Base-by-base conservation (phyloP, 1,284 basidiomycete species). In the Stygiomarasmius scandens region DNA sequence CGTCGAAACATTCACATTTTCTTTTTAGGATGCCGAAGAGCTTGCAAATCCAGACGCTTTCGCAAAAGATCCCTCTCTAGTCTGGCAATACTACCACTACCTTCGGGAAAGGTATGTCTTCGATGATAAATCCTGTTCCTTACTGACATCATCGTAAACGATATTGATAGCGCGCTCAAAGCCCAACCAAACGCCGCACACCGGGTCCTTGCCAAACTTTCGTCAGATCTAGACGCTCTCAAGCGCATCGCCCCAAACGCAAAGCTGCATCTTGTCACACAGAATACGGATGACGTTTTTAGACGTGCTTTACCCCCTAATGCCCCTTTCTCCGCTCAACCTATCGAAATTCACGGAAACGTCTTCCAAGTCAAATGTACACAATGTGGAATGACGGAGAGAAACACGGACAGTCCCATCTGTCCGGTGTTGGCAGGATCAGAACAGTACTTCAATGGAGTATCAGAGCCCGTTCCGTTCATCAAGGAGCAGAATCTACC, bases 21-120 rank as follows among this genome's bases (percentile, higher is more conserved):
- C 16, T n/a, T 5, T 41, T 41, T 79, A 84, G 63, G 76, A 88
- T 64, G 81, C 83, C 1, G 77, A 78, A 56, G 71, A 70, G 23
- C 73, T 89, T 9, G 85, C 85, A 14, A 86, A 84, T n/a, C 83
- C 82, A 2, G 73, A 78, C 62, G 84, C 81, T 0, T 90, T 89
- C 69, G 48, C 58, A 2, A 64, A 69, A 19, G 77, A 84, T 61
- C 86, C 85, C 0, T 80, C 78, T 27, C 71, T 77, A 1, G 82
- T 85, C 2, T 89, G 87, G 87, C 84, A 87, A 63, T 88, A 89
- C 68, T 88, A 89, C 67, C 86, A 89, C 67, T 82, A 84, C 61
- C 76, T 85, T 11, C 72, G 86, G 59, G 80, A 84, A 68, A 74
- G 68, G 84, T 86, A 62, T 43, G 72, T 69, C 16, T 49, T 54